phyloP scores from a whole-genome alignment of 768 basidiomycete species.

The Mycena crocata region DNA sequence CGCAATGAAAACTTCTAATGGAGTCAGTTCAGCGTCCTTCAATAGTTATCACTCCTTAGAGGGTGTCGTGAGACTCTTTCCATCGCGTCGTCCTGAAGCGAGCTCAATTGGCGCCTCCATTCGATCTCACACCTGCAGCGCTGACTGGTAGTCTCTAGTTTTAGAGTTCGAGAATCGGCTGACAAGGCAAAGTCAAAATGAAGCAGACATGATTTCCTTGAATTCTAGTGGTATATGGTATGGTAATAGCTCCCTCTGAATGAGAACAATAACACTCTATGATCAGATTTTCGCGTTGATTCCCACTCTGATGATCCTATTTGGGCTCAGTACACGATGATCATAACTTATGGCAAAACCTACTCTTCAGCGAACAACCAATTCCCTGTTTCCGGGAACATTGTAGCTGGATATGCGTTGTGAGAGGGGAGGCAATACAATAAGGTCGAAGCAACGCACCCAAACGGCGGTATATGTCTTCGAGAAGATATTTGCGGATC shows the following conservation, averaged over 20 bases:
- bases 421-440: constrained; percentile 3
- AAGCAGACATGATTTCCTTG: background rate
- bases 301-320: constrained; percentile 68
- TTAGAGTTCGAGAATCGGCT: too few relatives aligned
- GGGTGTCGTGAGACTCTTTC: too few relatives aligned
- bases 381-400: constrained; percentile 73
- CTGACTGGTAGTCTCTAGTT: too few relatives aligned
- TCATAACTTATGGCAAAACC: constrained; percentile 30
- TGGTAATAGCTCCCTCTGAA: too few relatives aligned
- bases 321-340: background rate
- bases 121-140: too few relatives aligned
- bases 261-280: background rate
- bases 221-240: too few relatives aligned
- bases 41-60: too few relatives aligned
- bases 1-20: too few relatives aligned
- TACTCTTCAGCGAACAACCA: constrained; percentile 72
- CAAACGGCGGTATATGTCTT: constrained; percentile 71
- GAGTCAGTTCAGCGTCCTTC: too few relatives aligned
- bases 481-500: constrained; percentile 63
- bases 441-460: constrained; percentile 44
- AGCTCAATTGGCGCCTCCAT: too few relatives aligned
- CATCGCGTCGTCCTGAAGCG: too few relatives aligned
- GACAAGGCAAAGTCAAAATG: too few relatives aligned
- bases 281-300: constrained; percentile 62
- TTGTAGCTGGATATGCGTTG: constrained; percentile 50